Percentiles rank a stretch among this genome's conserved stretches.
Evolutionary conservation across 208 protist species (phyloP).

Genomic region (Trypanosoma platydactyli): DNA sequence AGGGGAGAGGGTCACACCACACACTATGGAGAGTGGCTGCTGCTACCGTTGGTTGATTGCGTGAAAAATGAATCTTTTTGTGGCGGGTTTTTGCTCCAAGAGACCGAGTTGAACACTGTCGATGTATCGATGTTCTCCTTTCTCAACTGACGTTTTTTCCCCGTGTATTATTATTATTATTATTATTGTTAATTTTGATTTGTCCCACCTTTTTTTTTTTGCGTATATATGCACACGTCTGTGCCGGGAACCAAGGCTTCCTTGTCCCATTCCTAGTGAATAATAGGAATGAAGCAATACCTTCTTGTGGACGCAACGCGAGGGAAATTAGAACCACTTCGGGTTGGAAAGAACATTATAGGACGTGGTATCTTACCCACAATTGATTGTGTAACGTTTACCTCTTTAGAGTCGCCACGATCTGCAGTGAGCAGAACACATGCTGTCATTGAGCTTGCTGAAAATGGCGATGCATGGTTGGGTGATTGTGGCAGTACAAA

Average conservation of each 20-base stretch:
- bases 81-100: too few relatives aligned
- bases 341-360: constrained; percentile 72
- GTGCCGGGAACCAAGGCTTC: background rate
- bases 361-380: constrained; percentile 50
- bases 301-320: constrained; percentile 35
- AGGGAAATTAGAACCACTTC: constrained; percentile 32
- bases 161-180: constrained; percentile 1
- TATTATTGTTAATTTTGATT: background rate
- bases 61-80: background rate
- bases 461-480: constrained; percentile 87
- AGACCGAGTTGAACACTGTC: background rate
- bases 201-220: background rate
- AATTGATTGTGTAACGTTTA: constrained; percentile 55
- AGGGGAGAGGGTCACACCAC: background rate
- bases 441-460: constrained; percentile 67
- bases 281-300: constrained; percentile 27
- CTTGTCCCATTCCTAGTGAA: constrained; percentile 8
- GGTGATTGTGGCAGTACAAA: constrained; percentile 86
- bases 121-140: constrained; percentile 3
- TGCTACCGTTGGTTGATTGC: background rate
- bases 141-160: background rate
- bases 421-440: constrained; percentile 78
- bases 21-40: background rate
- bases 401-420: constrained; percentile 62
- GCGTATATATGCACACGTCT: background rate